Conservation (phyloP, 345 rosid genomes). For the Erodium maritimum region DNA sequence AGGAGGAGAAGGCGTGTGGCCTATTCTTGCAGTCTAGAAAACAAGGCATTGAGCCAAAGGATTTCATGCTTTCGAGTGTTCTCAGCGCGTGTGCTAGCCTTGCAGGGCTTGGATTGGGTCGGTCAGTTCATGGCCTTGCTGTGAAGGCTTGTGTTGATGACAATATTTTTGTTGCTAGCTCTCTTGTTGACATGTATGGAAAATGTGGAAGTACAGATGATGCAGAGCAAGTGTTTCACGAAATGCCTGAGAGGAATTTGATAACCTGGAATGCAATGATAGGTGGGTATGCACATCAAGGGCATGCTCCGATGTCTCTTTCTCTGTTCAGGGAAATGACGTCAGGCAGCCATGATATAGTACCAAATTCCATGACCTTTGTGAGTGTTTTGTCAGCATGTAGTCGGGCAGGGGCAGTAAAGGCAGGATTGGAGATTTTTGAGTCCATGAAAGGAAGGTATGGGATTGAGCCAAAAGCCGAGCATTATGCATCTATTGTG, state of each 20-base stretch:
- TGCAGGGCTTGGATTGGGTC: constrained; percentile 55
- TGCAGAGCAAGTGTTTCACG: constrained; percentile 39
- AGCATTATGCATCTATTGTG: constrained; percentile 76
- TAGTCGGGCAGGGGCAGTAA: constrained; percentile 63
- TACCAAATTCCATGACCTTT: constrained; percentile 60
- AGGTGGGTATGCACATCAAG: constrained; percentile 73
- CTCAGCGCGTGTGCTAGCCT: constrained; percentile 66
- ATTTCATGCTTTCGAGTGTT: constrained; percentile 59
- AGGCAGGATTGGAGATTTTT: constrained; percentile 52
- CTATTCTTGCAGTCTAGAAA: constrained; percentile 35
- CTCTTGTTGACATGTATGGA: constrained; percentile 87
- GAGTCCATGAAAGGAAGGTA: constrained; percentile 48
- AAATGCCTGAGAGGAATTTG: constrained; percentile 54
- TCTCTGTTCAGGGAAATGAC: constrained; percentile 45
- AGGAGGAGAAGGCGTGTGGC: constrained; percentile 58
- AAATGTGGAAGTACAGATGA: constrained; percentile 73
- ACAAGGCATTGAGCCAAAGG: constrained; percentile 41
- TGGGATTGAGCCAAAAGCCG: constrained; percentile 53
- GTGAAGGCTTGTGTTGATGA: constrained; percentile 54
- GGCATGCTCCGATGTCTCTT: constrained; percentile 45
- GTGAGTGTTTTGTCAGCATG: constrained; percentile 78
- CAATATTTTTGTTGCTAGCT: constrained; percentile 60
- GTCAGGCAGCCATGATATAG: constrained; percentile 17
- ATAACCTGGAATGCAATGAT: constrained; percentile 70
- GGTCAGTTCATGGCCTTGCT: constrained; percentile 57